Evolutionary conservation across 768 basidiomycete genomes (phyloP).

Genomic region (Mycena haematopus): DNA sequence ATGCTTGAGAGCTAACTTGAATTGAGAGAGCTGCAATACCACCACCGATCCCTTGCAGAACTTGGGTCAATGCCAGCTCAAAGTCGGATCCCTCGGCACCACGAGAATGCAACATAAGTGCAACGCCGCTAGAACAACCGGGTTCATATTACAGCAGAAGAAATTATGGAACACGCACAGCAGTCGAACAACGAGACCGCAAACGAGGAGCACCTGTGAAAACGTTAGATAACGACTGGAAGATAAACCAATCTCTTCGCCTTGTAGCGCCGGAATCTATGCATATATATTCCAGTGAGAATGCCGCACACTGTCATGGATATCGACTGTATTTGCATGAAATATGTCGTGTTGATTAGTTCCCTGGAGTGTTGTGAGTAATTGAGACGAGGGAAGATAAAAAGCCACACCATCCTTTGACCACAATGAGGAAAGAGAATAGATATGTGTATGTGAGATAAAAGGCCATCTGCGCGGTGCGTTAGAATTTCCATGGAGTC

Average conservation of each 20-base stretch:
- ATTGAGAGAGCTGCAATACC: conserved; percentile 66
- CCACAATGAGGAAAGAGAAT: conserved; percentile 67
- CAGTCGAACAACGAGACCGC: conserved; percentile 65
- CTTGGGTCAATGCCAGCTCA: conserved; percentile 68
- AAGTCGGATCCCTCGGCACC: conserved; percentile 61
- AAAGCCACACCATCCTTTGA: conserved; percentile 51
- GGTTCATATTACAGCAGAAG: not conserved
- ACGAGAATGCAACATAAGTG: conserved; percentile 73
- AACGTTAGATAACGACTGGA: not conserved
- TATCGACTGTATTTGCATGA: conserved; percentile 64
- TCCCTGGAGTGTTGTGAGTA: conserved; percentile 47
- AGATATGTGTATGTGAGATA: conserved; percentile 78
- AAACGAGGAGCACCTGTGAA: conserved; percentile 52
- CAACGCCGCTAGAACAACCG: conserved; percentile 53
- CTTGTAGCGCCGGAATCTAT: conserved; percentile 61
- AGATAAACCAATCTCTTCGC: conserved; percentile 33
- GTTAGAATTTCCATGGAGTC: not conserved
- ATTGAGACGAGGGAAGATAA: not conserved
- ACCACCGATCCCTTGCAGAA: conserved; percentile 78
- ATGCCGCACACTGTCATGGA: conserved; percentile 71
- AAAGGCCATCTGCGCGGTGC: conserved; percentile 54
- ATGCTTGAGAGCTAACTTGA: conserved; percentile 69
- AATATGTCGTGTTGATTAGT: conserved; percentile 65
- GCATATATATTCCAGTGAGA: conserved; percentile 62
- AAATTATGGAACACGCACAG: conserved; percentile 38